phyloP scores from a whole-genome alignment of 495 filamentous ascomycete genomes.

The Gamarada debralockiae region DNA sequence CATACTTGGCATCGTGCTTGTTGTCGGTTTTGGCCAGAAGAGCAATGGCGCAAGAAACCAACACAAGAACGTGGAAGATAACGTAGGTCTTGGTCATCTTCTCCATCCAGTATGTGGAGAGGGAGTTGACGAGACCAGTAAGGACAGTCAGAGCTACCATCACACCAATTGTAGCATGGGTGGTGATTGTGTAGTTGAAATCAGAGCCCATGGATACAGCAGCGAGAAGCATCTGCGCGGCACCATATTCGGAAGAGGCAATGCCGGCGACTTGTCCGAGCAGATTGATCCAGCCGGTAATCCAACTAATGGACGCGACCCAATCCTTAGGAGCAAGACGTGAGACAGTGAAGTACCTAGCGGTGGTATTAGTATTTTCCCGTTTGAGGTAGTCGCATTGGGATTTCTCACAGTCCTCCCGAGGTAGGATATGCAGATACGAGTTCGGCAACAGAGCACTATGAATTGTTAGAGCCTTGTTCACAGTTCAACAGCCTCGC shows the following conservation, averaged over 20 bases:
- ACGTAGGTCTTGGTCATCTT: conserved; percentile 62
- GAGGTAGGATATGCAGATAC: conserved; percentile 56
- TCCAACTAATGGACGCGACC: conserved; percentile 24
- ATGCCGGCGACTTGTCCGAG: conserved; percentile 61
- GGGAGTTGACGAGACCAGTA: conserved; percentile 53
- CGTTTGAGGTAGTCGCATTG: conserved; percentile 31
- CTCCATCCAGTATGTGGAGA: conserved; percentile 60
- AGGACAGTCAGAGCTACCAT: conserved; percentile 56
- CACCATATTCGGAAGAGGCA: conserved; percentile 64
- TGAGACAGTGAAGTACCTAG: conserved; percentile 30
- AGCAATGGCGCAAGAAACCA: conserved; percentile 54
- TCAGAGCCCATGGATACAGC: conserved; percentile 58
- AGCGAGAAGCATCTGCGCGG: conserved; percentile 64
- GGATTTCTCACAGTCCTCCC: conserved; percentile 50
- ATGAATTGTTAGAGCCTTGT: not conserved
- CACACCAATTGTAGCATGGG: conserved; percentile 50
- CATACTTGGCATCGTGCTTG: conserved; percentile 56
- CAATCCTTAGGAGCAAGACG: conserved; percentile 37
- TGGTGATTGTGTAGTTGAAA: conserved; percentile 51
- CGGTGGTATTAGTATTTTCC: not conserved
- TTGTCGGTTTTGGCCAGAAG: conserved; percentile 51
- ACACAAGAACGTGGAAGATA: conserved; percentile 59
- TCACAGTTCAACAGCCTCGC: not conserved
- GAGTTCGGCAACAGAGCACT: conserved; percentile 50
- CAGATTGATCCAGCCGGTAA: conserved; percentile 64